Evolutionary conservation across 352 stramenopile species (phyloP).

Genomic region (Pythium sukuiense): DNA sequence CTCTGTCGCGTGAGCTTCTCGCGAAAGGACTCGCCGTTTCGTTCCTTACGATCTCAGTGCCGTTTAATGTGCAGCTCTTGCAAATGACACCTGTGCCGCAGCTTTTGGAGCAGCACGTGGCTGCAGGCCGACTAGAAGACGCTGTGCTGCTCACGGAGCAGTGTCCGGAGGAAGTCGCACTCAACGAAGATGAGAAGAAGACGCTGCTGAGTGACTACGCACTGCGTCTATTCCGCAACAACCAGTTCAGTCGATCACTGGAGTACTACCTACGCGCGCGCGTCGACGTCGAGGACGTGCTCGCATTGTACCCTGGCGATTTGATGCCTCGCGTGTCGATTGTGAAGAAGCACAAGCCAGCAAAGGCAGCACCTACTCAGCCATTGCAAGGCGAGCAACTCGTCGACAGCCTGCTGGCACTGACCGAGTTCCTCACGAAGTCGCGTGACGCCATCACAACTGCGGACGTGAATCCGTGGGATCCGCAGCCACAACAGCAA

Average conservation of each 20-base stretch:
- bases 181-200: slow-evolving; percentile 54
- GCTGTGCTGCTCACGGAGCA: slow-evolving; percentile 65
- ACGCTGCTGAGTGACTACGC: slow-evolving; percentile 61
- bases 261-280: slow-evolving; percentile 53
- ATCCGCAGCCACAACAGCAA: slow-evolving; percentile 16
- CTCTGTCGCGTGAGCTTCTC: slow-evolving; percentile 16
- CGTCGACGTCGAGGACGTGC: slow-evolving; percentile 56
- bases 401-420: slow-evolving; percentile 48
- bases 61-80: slow-evolving; percentile 50
- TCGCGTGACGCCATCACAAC: slow-evolving; percentile 31
- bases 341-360: slow-evolving; percentile 4
- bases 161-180: slow-evolving; percentile 61
- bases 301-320: slow-evolving; percentile 69
- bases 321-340: slow-evolving; percentile 55
- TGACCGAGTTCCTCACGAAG: slow-evolving; percentile 54
- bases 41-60: slow-evolving; percentile 38
- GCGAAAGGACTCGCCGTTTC: slow-evolving; percentile 26
- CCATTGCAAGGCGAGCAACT: slow-evolving; percentile 47
- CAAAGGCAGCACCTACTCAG: not conserved
- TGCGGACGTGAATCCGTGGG: not conserved
- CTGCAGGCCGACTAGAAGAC: slow-evolving; percentile 42
- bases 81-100: slow-evolving; percentile 55
- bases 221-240: slow-evolving; percentile 49
- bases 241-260: slow-evolving; percentile 52
- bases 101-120: slow-evolving; percentile 48